Conservation (phyloP, 441 rosid species). For the Croton setiger region DNA sequence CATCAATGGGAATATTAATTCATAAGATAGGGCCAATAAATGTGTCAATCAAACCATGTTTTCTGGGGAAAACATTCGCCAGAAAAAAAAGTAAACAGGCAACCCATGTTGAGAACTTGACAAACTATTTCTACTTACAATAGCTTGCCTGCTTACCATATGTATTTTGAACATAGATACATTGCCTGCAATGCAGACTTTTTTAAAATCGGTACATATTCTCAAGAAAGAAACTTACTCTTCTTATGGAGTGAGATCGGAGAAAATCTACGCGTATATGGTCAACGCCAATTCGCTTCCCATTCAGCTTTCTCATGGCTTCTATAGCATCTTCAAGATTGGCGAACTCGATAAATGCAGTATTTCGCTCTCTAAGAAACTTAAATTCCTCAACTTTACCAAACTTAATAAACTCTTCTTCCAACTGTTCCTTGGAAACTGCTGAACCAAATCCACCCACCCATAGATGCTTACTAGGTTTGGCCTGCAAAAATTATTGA, state of each 20-base stretch:
- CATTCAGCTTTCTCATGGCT: conserved; percentile 80
- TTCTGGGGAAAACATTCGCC: background rate
- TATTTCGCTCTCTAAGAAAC: conserved; percentile 71
- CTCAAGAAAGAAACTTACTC: conserved; percentile 50
- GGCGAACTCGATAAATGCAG: conserved; percentile 64
- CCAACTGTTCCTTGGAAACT: conserved; percentile 63
- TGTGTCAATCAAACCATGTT: background rate
- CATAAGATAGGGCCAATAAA: background rate
- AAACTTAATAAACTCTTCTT: conserved; percentile 70
- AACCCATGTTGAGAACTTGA: background rate
- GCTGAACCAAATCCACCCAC: conserved; percentile 82
- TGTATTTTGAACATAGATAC: no score
- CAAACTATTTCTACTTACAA: background rate
- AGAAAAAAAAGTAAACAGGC: conserved; percentile 2
- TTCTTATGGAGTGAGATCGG: conserved; percentile 60
- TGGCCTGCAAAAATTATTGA: conserved; percentile 55
- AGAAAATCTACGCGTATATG: conserved; percentile 88
- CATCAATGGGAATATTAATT: background rate
- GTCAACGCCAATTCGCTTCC: conserved; percentile 73
- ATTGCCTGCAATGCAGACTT: background rate
- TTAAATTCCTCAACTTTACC: conserved; percentile 80
- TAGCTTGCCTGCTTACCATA: background rate
- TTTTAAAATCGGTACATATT: background rate
- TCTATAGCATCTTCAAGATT: conserved; percentile 69
- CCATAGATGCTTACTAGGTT: conserved; percentile 77